phyloP scores from a whole-genome alignment of 2,329 filamentous ascomycete species.

The Colletotrichum lentis region DNA sequence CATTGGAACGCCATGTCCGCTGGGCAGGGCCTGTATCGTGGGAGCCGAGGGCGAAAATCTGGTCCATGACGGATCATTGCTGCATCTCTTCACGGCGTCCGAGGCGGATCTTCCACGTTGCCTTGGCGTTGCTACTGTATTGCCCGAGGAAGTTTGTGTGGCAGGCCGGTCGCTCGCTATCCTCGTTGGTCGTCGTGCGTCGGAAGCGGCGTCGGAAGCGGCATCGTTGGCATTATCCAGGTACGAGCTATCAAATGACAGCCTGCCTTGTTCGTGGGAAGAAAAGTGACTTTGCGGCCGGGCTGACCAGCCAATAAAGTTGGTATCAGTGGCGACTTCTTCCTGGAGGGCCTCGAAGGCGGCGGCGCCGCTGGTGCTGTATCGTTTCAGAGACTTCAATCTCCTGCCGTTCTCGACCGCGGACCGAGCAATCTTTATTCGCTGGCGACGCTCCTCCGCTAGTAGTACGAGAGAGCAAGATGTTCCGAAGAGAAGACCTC shows the following conservation, averaged over 20 bases:
- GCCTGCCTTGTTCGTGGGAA: constrained; percentile 1
- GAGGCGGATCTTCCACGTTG: constrained; percentile 1
- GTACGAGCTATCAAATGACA: constrained; percentile 10
- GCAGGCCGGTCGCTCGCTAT: constrained; percentile 7
- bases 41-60: not conserved
- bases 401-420: constrained; percentile 63
- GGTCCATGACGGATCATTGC: constrained; percentile 6
- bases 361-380: constrained; percentile 39
- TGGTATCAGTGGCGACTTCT: constrained; percentile 37
- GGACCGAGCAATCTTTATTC: constrained; percentile 59
- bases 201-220: constrained; percentile 21
- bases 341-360: constrained; percentile 41
- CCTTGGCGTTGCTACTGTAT: not conserved
- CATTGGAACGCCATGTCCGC: not conserved
- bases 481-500: constrained; percentile 64
- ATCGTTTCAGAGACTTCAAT: constrained; percentile 53
- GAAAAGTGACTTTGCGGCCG: constrained; percentile 12
- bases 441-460: constrained; percentile 64
- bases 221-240: constrained; percentile 17
- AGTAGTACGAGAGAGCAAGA: constrained; percentile 65
- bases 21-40: not conserved
- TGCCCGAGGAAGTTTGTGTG: not conserved
- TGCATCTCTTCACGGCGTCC: not conserved
- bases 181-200: constrained; percentile 19
- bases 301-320: constrained; percentile 42